These are phyloP conservation scores for Capillidium heterosporum DNA, from an alignment of 371 early-diverging fungal species.

Conservation along the genomic window DNA sequence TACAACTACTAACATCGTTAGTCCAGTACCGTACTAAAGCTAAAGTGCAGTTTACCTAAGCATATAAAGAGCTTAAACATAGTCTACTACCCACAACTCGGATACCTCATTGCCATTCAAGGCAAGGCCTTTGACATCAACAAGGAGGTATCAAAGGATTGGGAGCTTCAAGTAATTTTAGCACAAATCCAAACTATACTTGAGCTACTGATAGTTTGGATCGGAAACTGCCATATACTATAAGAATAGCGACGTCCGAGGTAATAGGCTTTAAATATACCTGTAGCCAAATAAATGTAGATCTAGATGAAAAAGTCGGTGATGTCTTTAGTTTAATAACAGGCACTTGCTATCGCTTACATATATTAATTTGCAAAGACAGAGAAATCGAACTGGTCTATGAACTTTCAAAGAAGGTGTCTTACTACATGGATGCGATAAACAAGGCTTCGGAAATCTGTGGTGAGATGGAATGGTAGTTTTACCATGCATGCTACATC, in stretches of 20 bases:
- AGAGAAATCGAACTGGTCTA: constrained; percentile 1
- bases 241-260: not conserved
- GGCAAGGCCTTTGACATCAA: not conserved
- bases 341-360: not conserved
- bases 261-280: not conserved
- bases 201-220: not conserved
- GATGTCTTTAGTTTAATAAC: constrained; percentile 1
- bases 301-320: constrained; percentile 1
- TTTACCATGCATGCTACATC: not conserved
- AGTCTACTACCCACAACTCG: constrained; percentile 5
- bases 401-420: not conserved
- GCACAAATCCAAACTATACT: not conserved
- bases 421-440: not conserved
- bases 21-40: not conserved
- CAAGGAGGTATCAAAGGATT: not conserved
- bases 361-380: not conserved
- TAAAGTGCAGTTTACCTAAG: not conserved
- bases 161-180: constrained; percentile 3
- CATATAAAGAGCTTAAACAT: not conserved
- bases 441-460: not conserved
- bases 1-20: not conserved
- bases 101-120: not conserved
- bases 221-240: not conserved
- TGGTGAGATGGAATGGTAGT: constrained; percentile 2
- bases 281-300: not conserved